These are phyloP conservation scores for Dryas drummondii DNA, from an alignment of 306 rosid genomes.

Conservation along the genomic window DNA sequence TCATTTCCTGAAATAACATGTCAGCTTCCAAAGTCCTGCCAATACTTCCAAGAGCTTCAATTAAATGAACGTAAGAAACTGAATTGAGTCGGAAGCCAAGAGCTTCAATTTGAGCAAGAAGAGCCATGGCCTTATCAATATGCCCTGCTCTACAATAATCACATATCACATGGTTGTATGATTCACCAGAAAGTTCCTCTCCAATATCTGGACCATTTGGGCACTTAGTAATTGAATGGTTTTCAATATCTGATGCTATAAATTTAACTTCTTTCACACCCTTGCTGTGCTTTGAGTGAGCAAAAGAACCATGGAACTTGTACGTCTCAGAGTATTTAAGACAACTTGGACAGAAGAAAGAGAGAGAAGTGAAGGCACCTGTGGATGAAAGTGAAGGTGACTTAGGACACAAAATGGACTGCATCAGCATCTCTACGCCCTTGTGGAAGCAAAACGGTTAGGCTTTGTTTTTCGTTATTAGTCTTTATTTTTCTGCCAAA, in stretches of 20 bases:
- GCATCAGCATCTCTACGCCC: slow-evolving; percentile 14
- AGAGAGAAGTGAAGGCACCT: slow-evolving; percentile 25
- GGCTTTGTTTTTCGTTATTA: too few relatives aligned
- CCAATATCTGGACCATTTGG: slow-evolving; percentile 22
- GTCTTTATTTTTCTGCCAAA: too few relatives aligned
- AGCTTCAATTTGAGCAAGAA: slow-evolving; percentile 60
- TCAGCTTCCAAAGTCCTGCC: slow-evolving; percentile 80
- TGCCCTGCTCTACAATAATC: slow-evolving; percentile 53
- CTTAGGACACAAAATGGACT: slow-evolving; percentile 18
- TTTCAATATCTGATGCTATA: slow-evolving; percentile 21
- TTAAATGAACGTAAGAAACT: slow-evolving; percentile 41
- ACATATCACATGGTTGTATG: slow-evolving; percentile 36
- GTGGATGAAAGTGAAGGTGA: slow-evolving; percentile 31
- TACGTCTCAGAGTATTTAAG: slow-evolving; percentile 12
- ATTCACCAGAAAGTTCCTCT: slow-evolving; percentile 49
- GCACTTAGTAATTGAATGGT: background rate
- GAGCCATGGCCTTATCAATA: slow-evolving; percentile 53
- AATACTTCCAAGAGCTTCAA: slow-evolving; percentile 61
- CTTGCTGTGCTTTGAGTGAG: slow-evolving; percentile 21
- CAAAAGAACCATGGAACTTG: slow-evolving; percentile 16
- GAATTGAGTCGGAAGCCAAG: slow-evolving; percentile 46
- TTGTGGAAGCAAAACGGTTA: background rate
- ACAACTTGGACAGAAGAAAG: slow-evolving; percentile 20
- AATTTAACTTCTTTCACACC: slow-evolving; percentile 20
- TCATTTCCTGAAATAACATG: slow-evolving; percentile 62